Evolutionary conservation across 108 stramenopile species (phyloP).

Genomic region (Poteriospumella lacustris): DNA sequence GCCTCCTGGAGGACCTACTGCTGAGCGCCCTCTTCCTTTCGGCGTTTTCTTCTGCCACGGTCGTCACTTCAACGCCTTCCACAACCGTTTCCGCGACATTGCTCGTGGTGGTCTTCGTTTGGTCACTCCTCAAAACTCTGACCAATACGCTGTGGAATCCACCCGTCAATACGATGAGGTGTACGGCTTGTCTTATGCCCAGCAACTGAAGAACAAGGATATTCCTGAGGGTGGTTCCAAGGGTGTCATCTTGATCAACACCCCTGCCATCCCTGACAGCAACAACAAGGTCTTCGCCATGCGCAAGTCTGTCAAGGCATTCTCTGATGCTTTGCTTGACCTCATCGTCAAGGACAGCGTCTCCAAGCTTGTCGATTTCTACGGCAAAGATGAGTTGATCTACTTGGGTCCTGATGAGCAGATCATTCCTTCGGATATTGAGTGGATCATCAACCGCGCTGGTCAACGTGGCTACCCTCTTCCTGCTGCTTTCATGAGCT

Average conservation of each 20-base stretch:
- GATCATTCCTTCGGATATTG: constrained; percentile 87
- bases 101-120: constrained; percentile 88
- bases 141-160: constrained; percentile 77
- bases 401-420: constrained; percentile 98
- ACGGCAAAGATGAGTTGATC: constrained; percentile 79
- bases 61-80: constrained; percentile 91
- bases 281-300: constrained; percentile 58
- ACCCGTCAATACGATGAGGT: constrained; percentile 90
- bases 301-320: constrained; percentile 91
- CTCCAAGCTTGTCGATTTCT: constrained; percentile 72
- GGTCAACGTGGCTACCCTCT: constrained; percentile 73
- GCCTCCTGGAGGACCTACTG: constrained; percentile 41
- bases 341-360: constrained; percentile 82
- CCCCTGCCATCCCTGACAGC: constrained; percentile 51
- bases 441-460: constrained; percentile 88
- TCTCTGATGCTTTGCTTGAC: constrained; percentile 87
- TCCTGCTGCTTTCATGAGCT: constrained; percentile 93
- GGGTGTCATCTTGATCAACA: constrained; percentile 81
- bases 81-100: constrained; percentile 93
- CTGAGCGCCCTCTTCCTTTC: constrained; percentile 64
- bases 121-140: constrained; percentile 79
- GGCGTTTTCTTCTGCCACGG: constrained; percentile 89
- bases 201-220: constrained; percentile 95
- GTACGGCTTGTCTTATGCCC: constrained; percentile 83
- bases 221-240: constrained; percentile 98